A percentile compares a stretch with the other conserved stretches of the same genome.
These are phyloP conservation scores for Globisporangium barbulae DNA, from an alignment of 352 stramenopile genomes.

Conservation along the genomic window DNA sequence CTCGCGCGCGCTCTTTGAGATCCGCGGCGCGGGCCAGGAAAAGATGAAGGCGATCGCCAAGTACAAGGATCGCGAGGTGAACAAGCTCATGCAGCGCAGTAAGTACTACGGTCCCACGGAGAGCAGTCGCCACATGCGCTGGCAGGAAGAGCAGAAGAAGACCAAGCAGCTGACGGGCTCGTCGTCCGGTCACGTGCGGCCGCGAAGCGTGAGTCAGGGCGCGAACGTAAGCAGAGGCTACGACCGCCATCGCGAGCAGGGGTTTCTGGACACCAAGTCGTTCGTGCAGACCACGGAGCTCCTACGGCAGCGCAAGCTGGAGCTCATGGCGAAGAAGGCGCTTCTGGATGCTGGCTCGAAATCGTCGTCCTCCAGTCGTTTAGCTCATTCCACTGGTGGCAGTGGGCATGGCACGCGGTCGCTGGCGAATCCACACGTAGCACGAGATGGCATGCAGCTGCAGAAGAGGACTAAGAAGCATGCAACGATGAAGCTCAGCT, in stretches of 20 bases:
- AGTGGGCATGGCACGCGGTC: slow-evolving; percentile 3
- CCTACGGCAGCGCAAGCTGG: slow-evolving; percentile 29
- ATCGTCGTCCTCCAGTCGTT: not conserved
- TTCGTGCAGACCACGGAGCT: slow-evolving; percentile 64
- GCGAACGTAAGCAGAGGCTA: slow-evolving; percentile 25
- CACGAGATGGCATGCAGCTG: not conserved
- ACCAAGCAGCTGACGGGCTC: slow-evolving; percentile 18
- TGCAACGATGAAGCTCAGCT: not conserved
- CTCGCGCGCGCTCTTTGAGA: slow-evolving; percentile 73
- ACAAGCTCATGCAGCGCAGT: slow-evolving; percentile 58
- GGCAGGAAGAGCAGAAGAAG: slow-evolving; percentile 67
- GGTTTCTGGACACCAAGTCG: slow-evolving; percentile 41
- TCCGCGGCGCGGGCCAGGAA: slow-evolving; percentile 55
- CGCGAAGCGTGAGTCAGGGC: slow-evolving; percentile 38
- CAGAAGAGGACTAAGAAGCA: slow-evolving; percentile 17
- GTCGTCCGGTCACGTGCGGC: slow-evolving; percentile 11
- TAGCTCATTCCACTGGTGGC: not conserved
- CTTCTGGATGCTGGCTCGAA: slow-evolving; percentile 1
- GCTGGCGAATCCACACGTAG: slow-evolving; percentile 1
- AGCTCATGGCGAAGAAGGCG: slow-evolving; percentile 17
- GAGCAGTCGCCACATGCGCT: slow-evolving; percentile 73
- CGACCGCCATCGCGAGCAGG: slow-evolving; percentile 28
- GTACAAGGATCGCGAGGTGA: slow-evolving; percentile 48
- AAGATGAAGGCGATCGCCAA: slow-evolving; percentile 54
- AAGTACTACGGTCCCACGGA: slow-evolving; percentile 77